Evolutionary conservation across 768 basidiomycete genomes (phyloP).

Genomic region (Chiua virens): DNA sequence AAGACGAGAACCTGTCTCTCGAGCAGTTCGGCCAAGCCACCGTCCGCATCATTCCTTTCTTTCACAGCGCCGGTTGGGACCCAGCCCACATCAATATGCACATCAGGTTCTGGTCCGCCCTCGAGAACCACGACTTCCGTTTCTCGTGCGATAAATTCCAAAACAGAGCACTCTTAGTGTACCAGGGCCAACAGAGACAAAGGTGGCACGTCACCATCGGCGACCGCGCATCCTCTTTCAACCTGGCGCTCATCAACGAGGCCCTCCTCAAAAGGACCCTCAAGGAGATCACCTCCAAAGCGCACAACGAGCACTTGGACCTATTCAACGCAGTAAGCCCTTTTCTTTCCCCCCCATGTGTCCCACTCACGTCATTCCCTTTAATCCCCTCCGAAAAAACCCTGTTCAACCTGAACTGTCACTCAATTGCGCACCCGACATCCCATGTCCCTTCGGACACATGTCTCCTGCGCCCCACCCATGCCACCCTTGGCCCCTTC

Average conservation of each 20-base stretch:
- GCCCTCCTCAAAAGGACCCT: too few species aligned
- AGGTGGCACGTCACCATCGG: not conserved
- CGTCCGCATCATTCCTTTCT: constrained; percentile 6
- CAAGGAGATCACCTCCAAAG: too few species aligned
- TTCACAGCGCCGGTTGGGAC: constrained; percentile 6
- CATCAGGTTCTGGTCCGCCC: constrained; percentile 3
- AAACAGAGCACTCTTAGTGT: constrained; percentile 10
- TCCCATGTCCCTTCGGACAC: too few species aligned
- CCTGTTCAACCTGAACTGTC: too few species aligned
- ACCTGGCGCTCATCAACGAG: not conserved
- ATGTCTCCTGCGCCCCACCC: too few species aligned
- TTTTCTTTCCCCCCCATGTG: too few species aligned
- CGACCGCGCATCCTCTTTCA: not conserved
- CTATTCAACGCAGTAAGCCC: too few species aligned
- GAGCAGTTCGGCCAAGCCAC: constrained; percentile 14
- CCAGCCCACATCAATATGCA: not conserved
- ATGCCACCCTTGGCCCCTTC: too few species aligned
- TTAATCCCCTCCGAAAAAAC: too few species aligned
- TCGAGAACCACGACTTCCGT: constrained; percentile 6
- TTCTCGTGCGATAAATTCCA: constrained; percentile 5
- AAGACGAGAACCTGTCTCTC: constrained; percentile 9
- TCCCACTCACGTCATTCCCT: too few species aligned
- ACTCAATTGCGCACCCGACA: too few species aligned
- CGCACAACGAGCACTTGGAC: too few species aligned
- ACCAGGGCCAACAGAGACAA: constrained; percentile 17